phyloP scores from a whole-genome alignment of 495 filamentous ascomycete species.

The Penicillium malachiteum region DNA sequence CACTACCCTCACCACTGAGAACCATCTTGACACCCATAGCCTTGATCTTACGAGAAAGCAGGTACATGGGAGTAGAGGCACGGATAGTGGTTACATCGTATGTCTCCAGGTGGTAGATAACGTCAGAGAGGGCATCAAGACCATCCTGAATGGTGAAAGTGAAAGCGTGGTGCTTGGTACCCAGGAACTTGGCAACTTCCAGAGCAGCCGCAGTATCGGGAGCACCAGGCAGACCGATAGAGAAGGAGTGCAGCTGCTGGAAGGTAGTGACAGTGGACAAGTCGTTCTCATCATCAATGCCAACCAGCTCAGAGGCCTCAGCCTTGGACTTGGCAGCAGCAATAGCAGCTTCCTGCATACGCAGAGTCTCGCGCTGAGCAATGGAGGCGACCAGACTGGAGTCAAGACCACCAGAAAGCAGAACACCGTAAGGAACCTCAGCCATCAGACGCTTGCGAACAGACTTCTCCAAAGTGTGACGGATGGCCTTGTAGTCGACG shows the following conservation, averaged over 20 bases:
- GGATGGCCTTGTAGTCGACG: slow-evolving; percentile 75
- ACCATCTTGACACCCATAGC: slow-evolving; percentile 99
- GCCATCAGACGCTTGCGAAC: slow-evolving; percentile 98
- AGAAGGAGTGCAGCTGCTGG: slow-evolving; percentile 96
- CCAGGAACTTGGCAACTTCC: slow-evolving; percentile 90
- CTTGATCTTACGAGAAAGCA: slow-evolving; percentile 97
- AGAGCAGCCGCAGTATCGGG: slow-evolving; percentile 87
- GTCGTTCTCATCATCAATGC: slow-evolving; percentile 88
- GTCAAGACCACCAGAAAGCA: slow-evolving; percentile 93
- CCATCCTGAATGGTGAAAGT: slow-evolving; percentile 97
- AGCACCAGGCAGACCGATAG: slow-evolving; percentile 87
- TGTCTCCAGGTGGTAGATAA: slow-evolving; percentile 96
- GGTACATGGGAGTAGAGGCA: slow-evolving; percentile 97
- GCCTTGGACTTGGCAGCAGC: slow-evolving; percentile 39
- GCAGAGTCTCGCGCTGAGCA: slow-evolving; percentile 85
- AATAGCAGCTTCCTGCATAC: slow-evolving; percentile 61
- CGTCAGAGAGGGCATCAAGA: slow-evolving; percentile 90
- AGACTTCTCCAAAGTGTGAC: slow-evolving; percentile 80
- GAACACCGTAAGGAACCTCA: slow-evolving; percentile 94
- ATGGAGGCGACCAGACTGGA: slow-evolving; percentile 94
- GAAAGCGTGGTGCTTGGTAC: slow-evolving; percentile 96
- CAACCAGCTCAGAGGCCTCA: slow-evolving; percentile 71
- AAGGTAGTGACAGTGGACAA: slow-evolving; percentile 88
- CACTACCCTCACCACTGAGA: slow-evolving; percentile 89
- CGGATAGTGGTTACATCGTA: slow-evolving; percentile 98